Conservation (phyloP, 192 early-diverging fungal species). For the Umbelopsis sp. region DNA sequence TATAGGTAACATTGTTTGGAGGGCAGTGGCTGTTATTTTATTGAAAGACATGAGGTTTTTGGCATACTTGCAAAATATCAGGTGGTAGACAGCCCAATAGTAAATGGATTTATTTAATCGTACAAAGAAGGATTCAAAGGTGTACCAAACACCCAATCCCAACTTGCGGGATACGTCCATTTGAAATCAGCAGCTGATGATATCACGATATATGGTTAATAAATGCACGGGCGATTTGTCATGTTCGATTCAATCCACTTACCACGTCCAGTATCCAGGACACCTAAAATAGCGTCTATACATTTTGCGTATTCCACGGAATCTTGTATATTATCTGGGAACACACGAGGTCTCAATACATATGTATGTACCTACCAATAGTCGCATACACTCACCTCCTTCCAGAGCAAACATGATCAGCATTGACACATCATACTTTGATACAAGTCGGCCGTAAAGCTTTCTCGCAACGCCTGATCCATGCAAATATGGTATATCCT, state of each 20-base stretch:
- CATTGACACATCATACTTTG: slow-evolving; percentile 44
- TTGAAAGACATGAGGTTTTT: too few relatives aligned
- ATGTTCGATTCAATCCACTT: not conserved
- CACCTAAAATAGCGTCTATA: slow-evolving; percentile 36
- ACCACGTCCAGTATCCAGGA: not conserved
- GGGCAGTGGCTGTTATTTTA: too few relatives aligned
- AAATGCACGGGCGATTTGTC: too few relatives aligned
- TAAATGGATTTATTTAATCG: too few relatives aligned
- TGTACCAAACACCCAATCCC: too few relatives aligned
- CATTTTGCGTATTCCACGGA: slow-evolving; percentile 64
- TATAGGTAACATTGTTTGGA: too few relatives aligned
- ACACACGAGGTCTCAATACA: not conserved
- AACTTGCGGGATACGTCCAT: too few relatives aligned
- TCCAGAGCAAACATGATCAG: slow-evolving; percentile 69
- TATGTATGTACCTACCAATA: not conserved
- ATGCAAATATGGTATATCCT: slow-evolving; percentile 53
- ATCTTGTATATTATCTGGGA: slow-evolving; percentile 67
- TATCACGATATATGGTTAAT: too few relatives aligned
- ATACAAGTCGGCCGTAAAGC: slow-evolving; percentile 48
- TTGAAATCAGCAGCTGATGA: too few relatives aligned
- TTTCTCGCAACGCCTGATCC: slow-evolving; percentile 60
- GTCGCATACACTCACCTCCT: slow-evolving; percentile 46
- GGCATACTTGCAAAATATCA: too few relatives aligned
- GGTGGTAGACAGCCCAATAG: too few relatives aligned
- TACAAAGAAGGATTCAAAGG: too few relatives aligned